Conservation (phyloP, 306 rosid species). For the Inga leiocalycina region DNA sequence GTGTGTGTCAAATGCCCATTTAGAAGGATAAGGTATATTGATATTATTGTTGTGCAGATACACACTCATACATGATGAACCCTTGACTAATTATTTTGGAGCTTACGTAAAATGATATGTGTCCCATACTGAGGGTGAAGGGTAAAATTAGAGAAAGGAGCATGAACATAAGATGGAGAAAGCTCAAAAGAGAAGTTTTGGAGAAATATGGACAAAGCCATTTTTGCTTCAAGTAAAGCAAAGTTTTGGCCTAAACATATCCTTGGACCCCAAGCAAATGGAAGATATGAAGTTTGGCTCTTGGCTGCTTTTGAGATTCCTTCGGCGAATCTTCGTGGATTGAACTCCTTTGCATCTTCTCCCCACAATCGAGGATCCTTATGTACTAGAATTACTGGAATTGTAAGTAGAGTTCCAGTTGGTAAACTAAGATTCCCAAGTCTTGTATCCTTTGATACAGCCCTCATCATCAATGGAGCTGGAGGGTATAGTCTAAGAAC, state of each 20-base stretch:
- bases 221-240: conserved; percentile 37
- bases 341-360: conserved; percentile 19
- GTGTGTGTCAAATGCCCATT: no score
- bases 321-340: conserved; percentile 35
- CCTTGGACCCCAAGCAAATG: conserved; percentile 34
- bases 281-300: background rate
- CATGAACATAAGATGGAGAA: conserved; percentile 45
- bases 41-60: no score
- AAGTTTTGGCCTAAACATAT: conserved; percentile 37
- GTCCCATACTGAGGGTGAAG: conserved; percentile 48
- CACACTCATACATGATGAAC: background rate
- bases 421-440: background rate
- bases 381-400: background rate
- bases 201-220: conserved; percentile 33
- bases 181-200: conserved; percentile 46
- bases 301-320: conserved; percentile 17
- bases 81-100: background rate
- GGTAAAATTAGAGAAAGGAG: conserved; percentile 20
- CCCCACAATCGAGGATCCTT: background rate
- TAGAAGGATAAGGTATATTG: background rate
- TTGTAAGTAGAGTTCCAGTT: background rate
- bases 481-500: conserved; percentile 1
- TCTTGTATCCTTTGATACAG: background rate
- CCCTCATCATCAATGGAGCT: background rate
- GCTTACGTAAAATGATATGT: background rate